Evolutionary conservation across 805 yeast species (phyloP), one percentile per base, ranked within the genome.

Genomic region (Candida stauntonica): DNA sequence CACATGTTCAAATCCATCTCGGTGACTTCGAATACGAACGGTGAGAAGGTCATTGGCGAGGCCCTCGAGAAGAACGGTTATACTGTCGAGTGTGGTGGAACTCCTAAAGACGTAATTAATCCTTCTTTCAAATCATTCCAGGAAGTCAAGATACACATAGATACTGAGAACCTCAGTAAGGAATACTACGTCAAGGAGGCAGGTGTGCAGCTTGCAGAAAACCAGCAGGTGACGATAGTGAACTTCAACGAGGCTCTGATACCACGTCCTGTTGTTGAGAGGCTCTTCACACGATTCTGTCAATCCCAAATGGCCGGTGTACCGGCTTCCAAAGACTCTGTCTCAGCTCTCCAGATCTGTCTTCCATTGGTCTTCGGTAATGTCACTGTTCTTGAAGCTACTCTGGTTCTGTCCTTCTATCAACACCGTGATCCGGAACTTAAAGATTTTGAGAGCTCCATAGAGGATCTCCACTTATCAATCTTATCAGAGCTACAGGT

Each of bases 321-420:
- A 3, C 19, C 27, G 7, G 5, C 5, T 13, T 14, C 23, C 20
- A 20, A 27, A 8, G 35, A 33, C n/a, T 16, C 21, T 4, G 32
- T 34, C 6, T 36, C 42, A 7, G 42, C 42, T 6, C 29, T 39
- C 3, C 42, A 39, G 33, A 39, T 41, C 30, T 36, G 35, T 30
- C 32, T 41, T 3, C 44, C 44, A 3, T 15, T 41, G 14, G 35
- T 41, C 3, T 33, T 36, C 19, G 44, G 44, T 3, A 41, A 41
- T 15, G 44, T 33, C 26, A 36, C 40, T 2, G 38, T 32, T 3
- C 24, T 41, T 9, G 39, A 41, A 17, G 20, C 44, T 11, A 30
- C 40, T 2, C 20, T 36, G 5, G 29, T 41, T 3, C 35, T 39
- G 9, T 26, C 36, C 5, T 41, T n/a, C 15, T 32, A 41, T 24